Evolutionary conservation across 257 asterid genomes (phyloP), one percentile per base, ranked within the genome.

Genomic region (Capsicum pubescens): DNA sequence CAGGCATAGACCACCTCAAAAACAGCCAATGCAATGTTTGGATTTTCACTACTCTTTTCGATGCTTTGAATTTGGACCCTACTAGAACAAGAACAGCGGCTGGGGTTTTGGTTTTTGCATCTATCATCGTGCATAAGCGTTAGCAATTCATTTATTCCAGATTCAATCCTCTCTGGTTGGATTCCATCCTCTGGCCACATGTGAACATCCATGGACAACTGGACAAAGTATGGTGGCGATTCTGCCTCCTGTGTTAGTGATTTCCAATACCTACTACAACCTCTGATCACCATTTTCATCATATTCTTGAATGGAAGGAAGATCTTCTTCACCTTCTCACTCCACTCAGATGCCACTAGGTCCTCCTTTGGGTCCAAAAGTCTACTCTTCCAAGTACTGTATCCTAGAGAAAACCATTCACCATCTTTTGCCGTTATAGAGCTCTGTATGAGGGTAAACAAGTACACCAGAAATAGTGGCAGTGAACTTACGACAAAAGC

Each of bases 381-480:
- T 54, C 93, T 91, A 77, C 93, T 90, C 85, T 87, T 92, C 81
- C 88, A 77, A 84, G 83, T 89, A 85, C 88, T 85, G 85, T 87
- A 90, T 26, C 96, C 98, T 10, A 87, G 84, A 6, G 97, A 92
- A 92, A 90, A 91, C 99, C 98, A 93, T 90, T 93, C 97, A 35
- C 98, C 96, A 82, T 95, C 99, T 91, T 95, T 97, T 86, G 98
- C 99, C 68, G 99, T 97, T 84, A 97, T 95, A 67, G 99, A 93
- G 91, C 98, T 92, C 91, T 97, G 99, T 86, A 97, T 90, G 74
- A 97, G 97, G 83, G 99, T 97, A 79, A 92, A 95, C 57, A 97
- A 90, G 85, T 97, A 97, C 85, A 97, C 95, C 88, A 95, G 89
- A 91, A 95, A 97, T 85, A 97, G 89, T 84, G 99, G 99, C 72